Evolutionary conservation across 257 asterid genomes (phyloP), one percentile per base, ranked within the genome.

Genomic region (Salvia hispanica): DNA sequence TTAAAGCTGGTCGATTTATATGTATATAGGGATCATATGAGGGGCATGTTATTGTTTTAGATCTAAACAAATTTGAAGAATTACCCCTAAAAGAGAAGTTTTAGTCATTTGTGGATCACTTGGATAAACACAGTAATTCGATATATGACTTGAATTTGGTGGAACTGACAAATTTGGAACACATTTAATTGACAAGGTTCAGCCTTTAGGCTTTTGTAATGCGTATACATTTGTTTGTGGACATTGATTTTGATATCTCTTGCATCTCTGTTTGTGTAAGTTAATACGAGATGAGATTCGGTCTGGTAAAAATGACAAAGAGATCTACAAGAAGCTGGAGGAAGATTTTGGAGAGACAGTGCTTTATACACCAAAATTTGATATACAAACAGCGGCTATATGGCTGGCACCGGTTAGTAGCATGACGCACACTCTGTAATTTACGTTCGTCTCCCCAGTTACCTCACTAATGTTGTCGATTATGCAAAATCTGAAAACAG

Each of bases 321-420:
- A 90, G 52, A 88, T 93, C 76, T 93, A 56, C 81, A 81, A 81
- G 54, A 93, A 85, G 85, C 92, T 93, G 37, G 96, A 86, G 83
- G 92, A 86, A 4, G 95, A 93, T 63, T 93, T 77, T 74, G 98
- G 98, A 7, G 97, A 93, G 83, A 84, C 97, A 0, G 96, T 93
- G 67, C 96, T 88, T 70, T 90, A 93, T 62, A 73, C 86, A 60
- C 99, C 99, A 40, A 93, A 90, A 61, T 93, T 93, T 46, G 97
- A 90, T 71, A 44, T 85, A 86, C 98, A 93, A 80, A 93, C 97
- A 60, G 97, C 97, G 59, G 97, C 92, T 37, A 71, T 93, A 62
- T 93, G 97, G 98, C 82, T 90, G 52, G 76, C 95, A 42, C 98
- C 98, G 76, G 98, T 93, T 54, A 76, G 95, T 82, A 34, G 34